A percentile compares a stretch with the other conserved stretches of the same genome.
phyloP scores from a whole-genome alignment of 2,329 filamentous ascomycete species.

The Xylariaceae sp. region DNA sequence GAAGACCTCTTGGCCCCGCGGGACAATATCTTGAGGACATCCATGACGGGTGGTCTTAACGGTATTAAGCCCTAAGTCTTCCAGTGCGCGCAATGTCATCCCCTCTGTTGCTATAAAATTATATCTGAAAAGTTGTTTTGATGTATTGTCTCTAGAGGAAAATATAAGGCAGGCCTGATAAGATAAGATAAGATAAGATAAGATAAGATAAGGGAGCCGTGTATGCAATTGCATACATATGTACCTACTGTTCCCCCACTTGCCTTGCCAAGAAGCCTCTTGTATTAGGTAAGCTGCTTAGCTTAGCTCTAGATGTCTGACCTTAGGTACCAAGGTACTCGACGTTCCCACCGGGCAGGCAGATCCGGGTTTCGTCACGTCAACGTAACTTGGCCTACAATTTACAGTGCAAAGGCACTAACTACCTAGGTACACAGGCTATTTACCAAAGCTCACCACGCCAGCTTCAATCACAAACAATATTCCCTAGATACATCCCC shows the following conservation, averaged over 20 bases:
- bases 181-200: slow-evolving; percentile 17
- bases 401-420: neutral
- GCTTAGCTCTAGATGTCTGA: too few species aligned
- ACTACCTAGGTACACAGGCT: neutral
- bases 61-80: neutral
- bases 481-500: neutral
- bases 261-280: too few species aligned
- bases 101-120: neutral
- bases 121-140: neutral
- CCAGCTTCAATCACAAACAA: slow-evolving; percentile 6
- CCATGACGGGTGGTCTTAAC: slow-evolving; percentile 55
- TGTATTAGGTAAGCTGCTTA: slow-evolving; percentile 11
- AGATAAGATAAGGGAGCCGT: slow-evolving; percentile 9
- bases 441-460: neutral
- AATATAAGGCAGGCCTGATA: slow-evolving; percentile 6
- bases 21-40: slow-evolving; percentile 76
- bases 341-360: slow-evolving; percentile 16
- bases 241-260: too few species aligned
- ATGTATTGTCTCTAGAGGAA: slow-evolving; percentile 6
- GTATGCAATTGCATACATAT: neutral
- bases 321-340: neutral
- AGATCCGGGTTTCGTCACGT: slow-evolving; percentile 33
- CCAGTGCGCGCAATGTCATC: neutral
- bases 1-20: slow-evolving; percentile 68
- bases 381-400: neutral